Conservation (phyloP, 352 stramenopile genomes). For the Globisporangium mamillatum region DNA sequence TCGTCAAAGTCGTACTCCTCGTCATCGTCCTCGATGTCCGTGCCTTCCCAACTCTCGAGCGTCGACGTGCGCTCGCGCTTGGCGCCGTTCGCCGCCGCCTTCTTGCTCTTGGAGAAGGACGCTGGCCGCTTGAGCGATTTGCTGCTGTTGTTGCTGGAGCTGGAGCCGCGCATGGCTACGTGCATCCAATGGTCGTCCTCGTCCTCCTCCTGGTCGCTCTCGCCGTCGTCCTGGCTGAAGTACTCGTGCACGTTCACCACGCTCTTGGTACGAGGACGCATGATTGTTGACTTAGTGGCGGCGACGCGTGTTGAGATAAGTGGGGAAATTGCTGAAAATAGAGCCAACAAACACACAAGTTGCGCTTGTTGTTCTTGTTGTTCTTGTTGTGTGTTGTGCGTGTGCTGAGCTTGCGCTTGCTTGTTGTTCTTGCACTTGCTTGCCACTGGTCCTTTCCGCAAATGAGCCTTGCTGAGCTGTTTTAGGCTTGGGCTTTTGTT, state of each 20-base stretch:
- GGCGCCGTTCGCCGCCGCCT: conserved; percentile 2
- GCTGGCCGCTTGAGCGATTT: conserved; percentile 11
- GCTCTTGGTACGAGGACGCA: conserved; percentile 72
- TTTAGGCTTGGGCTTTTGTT: background rate
- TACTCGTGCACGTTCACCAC: conserved; percentile 74
- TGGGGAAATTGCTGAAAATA: background rate
- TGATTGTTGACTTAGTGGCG: conserved; percentile 16
- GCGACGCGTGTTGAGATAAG: background rate
- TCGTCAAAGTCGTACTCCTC: conserved; percentile 57
- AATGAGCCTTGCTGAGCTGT: conserved; percentile 1
- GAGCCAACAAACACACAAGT: background rate
- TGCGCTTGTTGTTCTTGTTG: background rate
- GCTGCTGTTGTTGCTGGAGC: conserved; percentile 7
- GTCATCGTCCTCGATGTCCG: conserved; percentile 46
- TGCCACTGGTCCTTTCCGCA: background rate
- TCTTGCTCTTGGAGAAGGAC: conserved; percentile 35
- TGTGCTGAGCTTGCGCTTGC: background rate
- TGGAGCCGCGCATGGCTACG: conserved; percentile 29
- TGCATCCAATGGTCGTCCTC: conserved; percentile 56
- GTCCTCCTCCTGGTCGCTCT: conserved; percentile 36
- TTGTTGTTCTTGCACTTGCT: background rate
- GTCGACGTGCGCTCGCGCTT: conserved; percentile 53
- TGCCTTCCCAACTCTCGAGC: conserved; percentile 56
- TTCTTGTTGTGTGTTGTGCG: background rate
- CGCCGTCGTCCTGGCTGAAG: conserved; percentile 55